These are phyloP conservation scores for Bipolaris gigantea DNA, from an alignment of 2,329 filamentous ascomycete species.

Conservation along the genomic window DNA sequence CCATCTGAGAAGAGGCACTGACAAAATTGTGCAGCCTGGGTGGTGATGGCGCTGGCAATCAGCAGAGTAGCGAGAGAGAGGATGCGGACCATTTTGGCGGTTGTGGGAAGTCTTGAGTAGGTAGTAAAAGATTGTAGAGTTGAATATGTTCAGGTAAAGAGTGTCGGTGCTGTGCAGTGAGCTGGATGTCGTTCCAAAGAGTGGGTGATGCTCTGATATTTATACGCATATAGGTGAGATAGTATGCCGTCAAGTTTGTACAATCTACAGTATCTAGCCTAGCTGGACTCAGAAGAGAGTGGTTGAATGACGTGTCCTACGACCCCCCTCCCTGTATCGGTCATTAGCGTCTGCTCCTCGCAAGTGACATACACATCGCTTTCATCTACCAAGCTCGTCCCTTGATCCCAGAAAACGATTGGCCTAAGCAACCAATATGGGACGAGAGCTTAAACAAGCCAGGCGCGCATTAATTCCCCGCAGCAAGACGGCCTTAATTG, in stretches of 20 bases:
- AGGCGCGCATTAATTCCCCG: too few relatives aligned
- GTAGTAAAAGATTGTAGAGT: not conserved
- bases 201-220: not conserved
- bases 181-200: not conserved
- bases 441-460: too few relatives aligned
- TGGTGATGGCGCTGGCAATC: conserved; percentile 1
- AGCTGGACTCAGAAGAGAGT: not conserved
- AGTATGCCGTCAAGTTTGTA: not conserved
- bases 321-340: too few relatives aligned
- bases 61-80: conserved; percentile 3
- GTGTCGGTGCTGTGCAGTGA: not conserved
- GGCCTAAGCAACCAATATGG: too few relatives aligned
- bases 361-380: too few relatives aligned
- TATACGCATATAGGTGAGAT: not conserved
- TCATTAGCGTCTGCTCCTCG: too few relatives aligned
- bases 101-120: not conserved
- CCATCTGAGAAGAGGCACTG: conserved; percentile 5
- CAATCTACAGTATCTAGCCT: not conserved
- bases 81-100: conserved; percentile 7
- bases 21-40: conserved; percentile 5
- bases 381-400: too few relatives aligned
- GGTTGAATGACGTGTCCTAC: too few relatives aligned
- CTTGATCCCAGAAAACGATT: too few relatives aligned
- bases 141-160: not conserved
- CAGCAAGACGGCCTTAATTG: too few relatives aligned